phyloP scores from a whole-genome alignment of 176 grass and related monocot genomes.

The Eragrostis nindensis region DNA sequence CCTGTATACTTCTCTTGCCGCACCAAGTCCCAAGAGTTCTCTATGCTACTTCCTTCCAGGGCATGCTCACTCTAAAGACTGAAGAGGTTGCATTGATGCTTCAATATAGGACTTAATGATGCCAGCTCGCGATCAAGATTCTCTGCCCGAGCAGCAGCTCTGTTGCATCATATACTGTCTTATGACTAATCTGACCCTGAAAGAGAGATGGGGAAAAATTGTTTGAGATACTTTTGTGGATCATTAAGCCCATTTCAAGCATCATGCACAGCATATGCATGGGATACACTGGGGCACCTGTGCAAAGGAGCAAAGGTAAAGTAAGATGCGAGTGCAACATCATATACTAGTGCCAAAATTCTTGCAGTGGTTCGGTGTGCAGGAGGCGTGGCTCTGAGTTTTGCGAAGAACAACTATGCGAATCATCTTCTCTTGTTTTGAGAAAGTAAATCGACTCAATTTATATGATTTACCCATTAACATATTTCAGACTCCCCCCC shows the following conservation, averaged over 20 bases:
- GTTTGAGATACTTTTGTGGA: neutral
- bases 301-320: slow-evolving; percentile 11
- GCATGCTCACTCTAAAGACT: neutral
- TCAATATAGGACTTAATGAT: neutral
- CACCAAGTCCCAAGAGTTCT: neutral
- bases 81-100: neutral
- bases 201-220: too few relatives aligned
- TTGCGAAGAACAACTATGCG: neutral
- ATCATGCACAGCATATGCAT: neutral
- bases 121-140: neutral
- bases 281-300: neutral
- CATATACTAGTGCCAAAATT: too few relatives aligned
- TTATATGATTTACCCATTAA: slow-evolving; percentile 6
- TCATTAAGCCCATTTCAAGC: neutral
- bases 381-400: too few relatives aligned
- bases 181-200: slow-evolving; percentile 10
- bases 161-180: neutral
- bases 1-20: neutral
- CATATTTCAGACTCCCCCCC: slow-evolving; percentile 11
- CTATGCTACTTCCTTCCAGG: neutral
- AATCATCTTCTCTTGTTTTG: too few relatives aligned
- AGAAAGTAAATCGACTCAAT: neutral
- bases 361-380: too few relatives aligned
- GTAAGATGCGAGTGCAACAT: too few relatives aligned
- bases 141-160: neutral